Base-by-base conservation (phyloP, 2,329 filamentous ascomycete species). In the Colletotrichum ledebouriae region DNA sequence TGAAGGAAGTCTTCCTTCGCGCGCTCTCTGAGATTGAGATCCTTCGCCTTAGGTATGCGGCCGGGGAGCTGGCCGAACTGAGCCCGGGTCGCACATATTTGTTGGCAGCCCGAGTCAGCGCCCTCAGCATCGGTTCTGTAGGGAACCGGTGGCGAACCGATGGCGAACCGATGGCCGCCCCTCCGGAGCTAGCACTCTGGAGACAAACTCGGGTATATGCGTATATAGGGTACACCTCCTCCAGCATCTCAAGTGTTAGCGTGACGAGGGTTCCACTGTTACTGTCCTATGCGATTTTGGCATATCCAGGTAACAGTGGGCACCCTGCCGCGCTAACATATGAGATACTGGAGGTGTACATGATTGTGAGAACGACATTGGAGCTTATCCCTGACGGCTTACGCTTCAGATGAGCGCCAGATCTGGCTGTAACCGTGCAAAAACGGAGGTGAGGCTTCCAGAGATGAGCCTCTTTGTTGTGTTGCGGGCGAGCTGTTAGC, bases 401-500 rank as follows among this genome's bases (percentile, higher is more conserved):
- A 55, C 29, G 29, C 29, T 9, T 29, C 29, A 34, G 22, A 61
- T 25, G 37, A 53, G 39, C 17, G 10, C 42, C 55, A 55, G 65
- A 64, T 59, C 52, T 64, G 55, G 65, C 65, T 55, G 65, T 39
- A 65, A 59, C 47, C 59, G 61, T 61, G 33, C 37, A 44, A 37
- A 9, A 15, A 46, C 20, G 12, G 39, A 6, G 34, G 22, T 11
- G 46, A 42, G 47, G 37, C 39, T 3, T 12, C 57, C 33, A 49
- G 33, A 20, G 46, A n/a, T 37, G 37, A 61, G 25, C 39, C 25
- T 41, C 59, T 61, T 61, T 61, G 59, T 61, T 46, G 25, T 37
- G 6, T 61, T 4, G 11, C n/a, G 33, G 15, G 15, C n/a, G 39
- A n/a, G 25, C 22, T 33, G 57, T 47, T 37, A 53, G 59, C 47